Base-by-base conservation (phyloP, 2,329 filamentous ascomycete genomes). In the Daldinia sp. region DNA sequence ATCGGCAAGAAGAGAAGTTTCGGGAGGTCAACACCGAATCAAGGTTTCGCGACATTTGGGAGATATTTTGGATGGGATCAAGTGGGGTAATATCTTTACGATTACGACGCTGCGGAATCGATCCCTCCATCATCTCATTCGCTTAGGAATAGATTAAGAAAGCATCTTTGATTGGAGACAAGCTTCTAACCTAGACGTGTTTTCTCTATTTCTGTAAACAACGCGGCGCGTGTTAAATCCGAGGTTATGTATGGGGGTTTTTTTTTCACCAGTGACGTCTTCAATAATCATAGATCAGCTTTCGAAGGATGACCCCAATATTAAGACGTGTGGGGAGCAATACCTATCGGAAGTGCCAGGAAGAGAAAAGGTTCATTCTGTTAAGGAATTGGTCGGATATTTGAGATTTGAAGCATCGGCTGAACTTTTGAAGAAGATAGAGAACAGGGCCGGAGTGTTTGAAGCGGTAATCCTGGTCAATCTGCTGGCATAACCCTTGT, bases 401-500 rank as follows among this genome's bases (percentile, higher is more conserved):
- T 19, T 30, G 43, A 48, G 25, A 30, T 61, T 43, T 58, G 48
- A 58, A 32, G 34, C 29, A 43, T 45, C 49, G 48, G 56, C 50
- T 58, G 23, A n/a, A n/a, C n/a, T n/a, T n/a, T n/a, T n/a, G n/a
- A 19, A 45, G 11, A 56, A 39, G 23, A 54, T 15, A 56, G 23
- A 59, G 43, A 47, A 37, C 54, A 64, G 49, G 61, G 48, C 64
- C 58, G 58, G 61, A 67, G 58, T 54, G 54, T 43, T 62, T 67
- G 41, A 30, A 62, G 62, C 61, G 61, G 61, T 50, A 48, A 64
- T 62, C 64, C 64, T 49, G 5, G 47, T 25, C 4, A n/a, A 50
- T 50, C n/a, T 35, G 13, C 13, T 64, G 58, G 39, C 50, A 54
- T 55, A n/a, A 49, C 43, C 62, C 62, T 43, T 61, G 65, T 58